Conservation (phyloP, 169 alveolate species). For the Theileria sp. region DNA sequence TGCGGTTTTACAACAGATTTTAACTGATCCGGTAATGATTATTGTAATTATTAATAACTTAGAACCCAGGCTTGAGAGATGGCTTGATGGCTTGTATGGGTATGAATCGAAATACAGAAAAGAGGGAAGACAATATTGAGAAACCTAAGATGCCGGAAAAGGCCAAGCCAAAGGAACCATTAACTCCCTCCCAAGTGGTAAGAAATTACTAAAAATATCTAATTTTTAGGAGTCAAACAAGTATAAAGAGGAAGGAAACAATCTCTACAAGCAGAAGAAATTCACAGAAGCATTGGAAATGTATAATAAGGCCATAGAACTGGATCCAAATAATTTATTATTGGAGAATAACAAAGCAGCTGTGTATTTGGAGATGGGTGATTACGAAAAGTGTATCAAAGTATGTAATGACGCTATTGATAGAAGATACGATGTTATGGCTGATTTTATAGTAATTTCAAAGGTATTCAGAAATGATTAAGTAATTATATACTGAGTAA, state of each 20-base stretch:
- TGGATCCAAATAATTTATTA: slow-evolving; percentile 85
- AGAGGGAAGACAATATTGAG: slow-evolving; percentile 19
- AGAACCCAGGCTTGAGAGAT: slow-evolving; percentile 58
- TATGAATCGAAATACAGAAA: slow-evolving; percentile 35
- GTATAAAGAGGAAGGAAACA: slow-evolving; percentile 79
- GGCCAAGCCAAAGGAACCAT: slow-evolving; percentile 64
- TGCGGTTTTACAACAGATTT: slow-evolving; percentile 33
- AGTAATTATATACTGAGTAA: neutral
- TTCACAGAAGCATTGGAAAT: slow-evolving; percentile 91
- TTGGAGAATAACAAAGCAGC: slow-evolving; percentile 91
- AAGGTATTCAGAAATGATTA: slow-evolving; percentile 55
- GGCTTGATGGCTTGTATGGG: slow-evolving; percentile 61
- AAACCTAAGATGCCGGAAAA: slow-evolving; percentile 27
- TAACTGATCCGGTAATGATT: slow-evolving; percentile 35
- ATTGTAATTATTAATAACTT: neutral
- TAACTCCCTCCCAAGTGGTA: slow-evolving; percentile 41
- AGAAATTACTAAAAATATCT: slow-evolving; percentile 33
- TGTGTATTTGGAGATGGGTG: slow-evolving; percentile 92
- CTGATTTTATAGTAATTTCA: slow-evolving; percentile 85
- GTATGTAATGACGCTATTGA: slow-evolving; percentile 91
- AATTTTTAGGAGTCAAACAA: slow-evolving; percentile 67
- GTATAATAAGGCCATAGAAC: slow-evolving; percentile 90
- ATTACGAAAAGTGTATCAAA: slow-evolving; percentile 88
- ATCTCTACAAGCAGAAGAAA: slow-evolving; percentile 84
- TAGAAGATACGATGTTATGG: slow-evolving; percentile 87